Base-by-base conservation (phyloP, 805 yeast species). In the Candida wancherniae region DNA sequence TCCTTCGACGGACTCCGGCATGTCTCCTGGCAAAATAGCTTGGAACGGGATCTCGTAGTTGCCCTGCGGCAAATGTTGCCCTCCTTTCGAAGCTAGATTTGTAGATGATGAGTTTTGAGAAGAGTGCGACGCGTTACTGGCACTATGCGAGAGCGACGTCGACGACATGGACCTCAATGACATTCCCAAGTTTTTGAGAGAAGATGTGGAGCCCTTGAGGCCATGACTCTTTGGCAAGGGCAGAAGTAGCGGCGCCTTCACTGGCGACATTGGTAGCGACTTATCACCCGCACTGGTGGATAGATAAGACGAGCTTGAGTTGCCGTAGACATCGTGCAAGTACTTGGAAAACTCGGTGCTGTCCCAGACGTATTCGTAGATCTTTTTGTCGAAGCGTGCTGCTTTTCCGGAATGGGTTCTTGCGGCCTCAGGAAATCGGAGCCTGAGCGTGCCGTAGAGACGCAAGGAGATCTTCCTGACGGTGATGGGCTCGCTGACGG, bases 41-140 rank as follows among this genome's bases (percentile, higher is more conserved):
- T 80, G 80, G 53, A 92, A 92, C 0, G 97, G 97, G 47, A 92
- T 75, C 50, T 84, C 94, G 51, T 90, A 87, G 55, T 84, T 84
- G 0, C 97, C 97, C 38, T 71, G 75, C 1, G 67, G 68, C 33
- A 83, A 53, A 4, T 68, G 57, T 37, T 71, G 74, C 19, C 38
- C 38, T 23, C 47, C 50, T 32, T 52, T 48, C 3, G 53, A 41
- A 6, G 58, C 37, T 15, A 55, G 32, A 39, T 48, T 54, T 9
- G 56, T 32, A 13, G 56, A 53, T 3, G 61, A 51, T n/a, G 45
- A 34, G 17, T 28, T 36, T 13, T 32, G 48, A n/a, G 50, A 33
- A 5, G 24, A 13, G 11, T 25, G 20, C 20, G 33, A 15, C 3
- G 45, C 31, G 17, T 24, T 35, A 37, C 60, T 54, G 29, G 29